Conservation (phyloP, 495 filamentous ascomycete species). For the Penicillium ucsense region DNA sequence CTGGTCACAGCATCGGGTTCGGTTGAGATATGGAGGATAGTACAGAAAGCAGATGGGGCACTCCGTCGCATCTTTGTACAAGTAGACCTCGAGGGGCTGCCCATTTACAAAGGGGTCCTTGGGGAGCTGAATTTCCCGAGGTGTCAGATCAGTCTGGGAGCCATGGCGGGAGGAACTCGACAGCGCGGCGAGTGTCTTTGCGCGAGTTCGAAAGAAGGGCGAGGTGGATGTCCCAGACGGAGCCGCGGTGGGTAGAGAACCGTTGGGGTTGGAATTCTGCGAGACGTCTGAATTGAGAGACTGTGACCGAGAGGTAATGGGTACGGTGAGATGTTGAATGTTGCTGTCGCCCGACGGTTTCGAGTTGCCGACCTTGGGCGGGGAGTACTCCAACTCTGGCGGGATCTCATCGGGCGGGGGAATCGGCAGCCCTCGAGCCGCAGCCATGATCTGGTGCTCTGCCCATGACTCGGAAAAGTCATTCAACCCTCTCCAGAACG, state of each 20-base stretch:
- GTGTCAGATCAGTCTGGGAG: constrained; percentile 58
- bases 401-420: constrained; percentile 76
- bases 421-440: constrained; percentile 74
- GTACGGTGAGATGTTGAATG: constrained; percentile 61
- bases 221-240: constrained; percentile 51
- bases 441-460: constrained; percentile 87
- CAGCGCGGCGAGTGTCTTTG: constrained; percentile 79
- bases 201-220: constrained; percentile 54
- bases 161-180: constrained; percentile 57
- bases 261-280: constrained; percentile 34
- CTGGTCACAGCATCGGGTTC: constrained; percentile 91
- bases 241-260: constrained; percentile 43
- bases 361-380: constrained; percentile 30
- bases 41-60: constrained; percentile 96
- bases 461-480: constrained; percentile 86
- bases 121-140: constrained; percentile 70
- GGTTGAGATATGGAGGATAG: constrained; percentile 94
- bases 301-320: constrained; percentile 63
- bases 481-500: constrained; percentile 90
- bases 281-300: constrained; percentile 63
- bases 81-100: constrained; percentile 77
- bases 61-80: constrained; percentile 84
- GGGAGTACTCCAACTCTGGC: constrained; percentile 48
- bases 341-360: constrained; percentile 34
- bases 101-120: constrained; percentile 86